Conservation (phyloP, 768 basidiomycete species). For the Rhodotorula taiwanensis region DNA sequence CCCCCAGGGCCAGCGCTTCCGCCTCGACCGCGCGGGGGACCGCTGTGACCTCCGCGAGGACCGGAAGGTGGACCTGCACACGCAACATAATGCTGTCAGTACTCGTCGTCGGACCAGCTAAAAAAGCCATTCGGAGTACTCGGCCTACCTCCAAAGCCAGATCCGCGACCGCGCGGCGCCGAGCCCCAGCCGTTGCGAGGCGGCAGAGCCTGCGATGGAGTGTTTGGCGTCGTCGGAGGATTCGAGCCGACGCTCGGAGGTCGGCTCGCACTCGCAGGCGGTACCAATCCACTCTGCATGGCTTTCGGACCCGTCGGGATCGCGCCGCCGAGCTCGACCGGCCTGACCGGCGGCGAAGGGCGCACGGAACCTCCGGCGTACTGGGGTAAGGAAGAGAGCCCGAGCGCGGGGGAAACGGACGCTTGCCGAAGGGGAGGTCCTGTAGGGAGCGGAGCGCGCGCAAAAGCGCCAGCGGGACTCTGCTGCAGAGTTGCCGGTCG, state of each 20-base stretch:
- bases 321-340: constrained; percentile 19
- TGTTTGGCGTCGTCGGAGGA: neutral
- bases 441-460: neutral
- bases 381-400: neutral
- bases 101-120: neutral
- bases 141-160: neutral
- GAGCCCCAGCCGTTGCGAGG: no score
- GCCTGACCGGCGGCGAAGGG: constrained; percentile 20
- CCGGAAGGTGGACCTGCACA: neutral
- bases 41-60: neutral
- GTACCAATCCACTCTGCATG: constrained; percentile 5
- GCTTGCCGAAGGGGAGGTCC: neutral
- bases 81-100: neutral
- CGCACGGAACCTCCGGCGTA: constrained; percentile 7
- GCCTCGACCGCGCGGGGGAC: no score
- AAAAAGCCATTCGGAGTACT: neutral
- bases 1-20: no score
- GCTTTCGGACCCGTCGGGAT: constrained; percentile 27
- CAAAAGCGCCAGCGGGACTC: neutral
- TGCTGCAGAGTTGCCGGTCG: neutral
- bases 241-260: neutral
- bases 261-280: neutral
- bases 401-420: neutral
- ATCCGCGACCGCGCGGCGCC: no score
- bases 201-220: no score